Conservation (phyloP, 306 rosid genomes). For the Lathyrus sativus region DNA sequence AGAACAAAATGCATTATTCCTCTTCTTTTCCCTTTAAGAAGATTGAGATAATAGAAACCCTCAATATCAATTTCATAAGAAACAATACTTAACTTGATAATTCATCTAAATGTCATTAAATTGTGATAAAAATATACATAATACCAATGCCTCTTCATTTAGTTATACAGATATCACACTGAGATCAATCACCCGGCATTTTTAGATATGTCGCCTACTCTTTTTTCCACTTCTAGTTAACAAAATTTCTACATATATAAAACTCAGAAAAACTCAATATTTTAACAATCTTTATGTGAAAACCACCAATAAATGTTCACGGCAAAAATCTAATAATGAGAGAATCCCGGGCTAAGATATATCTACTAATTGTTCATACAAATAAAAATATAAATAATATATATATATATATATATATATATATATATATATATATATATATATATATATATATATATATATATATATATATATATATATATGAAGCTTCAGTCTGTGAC, state of each 20-base stretch:
- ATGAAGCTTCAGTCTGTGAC: conserved; percentile 3
- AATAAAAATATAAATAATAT: no score
- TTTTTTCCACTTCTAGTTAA: conserved; percentile 19
- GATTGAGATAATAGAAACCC: conserved; percentile 5
- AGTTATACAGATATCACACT: background rate
- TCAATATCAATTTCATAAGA: background rate
- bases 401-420: no score
- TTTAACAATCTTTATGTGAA: conserved; percentile 6
- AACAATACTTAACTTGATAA: background rate
- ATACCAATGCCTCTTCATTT: background rate
- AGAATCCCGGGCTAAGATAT: background rate
- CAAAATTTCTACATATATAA: conserved; percentile 6
- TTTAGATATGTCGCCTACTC: conserved; percentile 1
- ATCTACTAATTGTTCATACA: background rate
- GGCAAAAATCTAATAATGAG: background rate
- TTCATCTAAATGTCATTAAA: conserved; percentile 26
- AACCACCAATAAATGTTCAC: conserved; percentile 20
- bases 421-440: no score
- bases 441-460: no score
- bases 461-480: no score
- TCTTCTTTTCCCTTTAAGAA: background rate
- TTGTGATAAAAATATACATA: conserved; percentile 20
- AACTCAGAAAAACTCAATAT: conserved; percentile 14
- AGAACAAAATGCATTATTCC: conserved; percentile 10
- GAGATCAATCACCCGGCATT: conserved; percentile 9